phyloP scores from a whole-genome alignment of 176 grass and related monocot species.

The Musa schizocarpa region DNA sequence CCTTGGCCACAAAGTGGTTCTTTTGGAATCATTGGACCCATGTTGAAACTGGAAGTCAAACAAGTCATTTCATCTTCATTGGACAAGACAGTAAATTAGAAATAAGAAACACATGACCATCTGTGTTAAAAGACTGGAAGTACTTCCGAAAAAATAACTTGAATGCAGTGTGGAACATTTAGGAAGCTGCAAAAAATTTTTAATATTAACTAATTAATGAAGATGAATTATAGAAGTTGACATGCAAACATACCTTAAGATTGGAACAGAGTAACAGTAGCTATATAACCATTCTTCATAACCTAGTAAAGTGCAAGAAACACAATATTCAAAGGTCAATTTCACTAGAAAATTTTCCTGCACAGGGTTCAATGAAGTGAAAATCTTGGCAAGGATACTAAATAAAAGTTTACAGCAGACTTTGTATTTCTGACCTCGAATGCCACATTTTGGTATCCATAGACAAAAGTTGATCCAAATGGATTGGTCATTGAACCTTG shows the following conservation, averaged over 20 bases:
- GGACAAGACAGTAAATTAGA: background rate
- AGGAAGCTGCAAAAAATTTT: background rate
- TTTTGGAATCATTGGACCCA: too few species aligned
- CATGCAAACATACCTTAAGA: background rate
- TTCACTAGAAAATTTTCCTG: too few species aligned
- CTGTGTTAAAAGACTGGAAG: background rate
- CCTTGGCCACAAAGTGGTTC: too few species aligned
- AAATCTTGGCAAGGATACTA: too few species aligned
- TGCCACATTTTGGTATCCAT: slow-evolving; percentile 90
- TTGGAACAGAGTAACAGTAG: background rate
- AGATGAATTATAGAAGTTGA: background rate
- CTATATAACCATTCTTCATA: background rate
- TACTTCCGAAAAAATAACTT: background rate
- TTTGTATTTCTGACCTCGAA: slow-evolving; percentile 46
- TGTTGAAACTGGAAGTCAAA: too few species aligned
- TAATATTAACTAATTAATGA: background rate
- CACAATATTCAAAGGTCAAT: too few species aligned
- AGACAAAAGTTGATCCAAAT: slow-evolving; percentile 96
- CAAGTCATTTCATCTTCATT: background rate
- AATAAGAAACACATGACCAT: background rate
- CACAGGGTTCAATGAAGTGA: too few species aligned
- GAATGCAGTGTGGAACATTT: background rate
- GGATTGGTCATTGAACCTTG: slow-evolving; percentile 97
- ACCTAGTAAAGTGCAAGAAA: too few species aligned
- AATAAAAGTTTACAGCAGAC: too few species aligned